Evolutionary conservation across 2,329 filamentous ascomycete genomes (phyloP).

Genomic region (Fusarium sambucinum): DNA sequence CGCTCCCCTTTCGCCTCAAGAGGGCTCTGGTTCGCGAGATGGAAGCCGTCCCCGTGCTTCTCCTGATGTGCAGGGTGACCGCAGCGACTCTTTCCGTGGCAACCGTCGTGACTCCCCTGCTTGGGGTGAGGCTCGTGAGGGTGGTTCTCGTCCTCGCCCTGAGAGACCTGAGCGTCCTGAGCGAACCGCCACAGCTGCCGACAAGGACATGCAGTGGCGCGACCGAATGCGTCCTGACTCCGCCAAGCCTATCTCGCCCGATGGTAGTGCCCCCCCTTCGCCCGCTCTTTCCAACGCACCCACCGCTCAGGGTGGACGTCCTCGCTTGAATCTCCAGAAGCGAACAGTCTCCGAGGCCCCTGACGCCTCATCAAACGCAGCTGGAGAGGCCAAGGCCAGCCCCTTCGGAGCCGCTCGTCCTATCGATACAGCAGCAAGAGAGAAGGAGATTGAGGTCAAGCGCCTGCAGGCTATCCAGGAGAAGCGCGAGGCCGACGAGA

Average conservation of each 20-base stretch:
- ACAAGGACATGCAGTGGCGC: conserved; percentile 94
- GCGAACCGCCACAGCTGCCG: conserved; percentile 84
- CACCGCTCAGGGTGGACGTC: conserved; percentile 70
- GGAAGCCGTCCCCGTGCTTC: conserved; percentile 65
- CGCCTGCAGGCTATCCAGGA: conserved; percentile 77
- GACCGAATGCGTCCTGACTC: conserved; percentile 88
- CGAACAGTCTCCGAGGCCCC: conserved; percentile 84
- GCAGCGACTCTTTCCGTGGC: conserved; percentile 69
- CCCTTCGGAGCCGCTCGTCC: conserved; percentile 94
- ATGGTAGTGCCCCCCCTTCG: conserved; percentile 80
- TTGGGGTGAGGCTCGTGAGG: conserved; percentile 80
- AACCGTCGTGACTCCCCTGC: conserved; percentile 77
- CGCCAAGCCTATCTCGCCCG: conserved; percentile 73
- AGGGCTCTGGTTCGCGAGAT: conserved; percentile 63
- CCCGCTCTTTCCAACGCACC: conserved; percentile 70
- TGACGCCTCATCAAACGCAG: conserved; percentile 64
- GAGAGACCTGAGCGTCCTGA: conserved; percentile 77
- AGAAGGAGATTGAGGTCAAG: conserved; percentile 92
- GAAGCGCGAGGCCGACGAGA: conserved; percentile 89
- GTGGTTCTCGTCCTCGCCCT: conserved; percentile 80
- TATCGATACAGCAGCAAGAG: conserved; percentile 90
- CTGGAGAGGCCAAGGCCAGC: conserved; percentile 82
- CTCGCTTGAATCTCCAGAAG: conserved; percentile 89
- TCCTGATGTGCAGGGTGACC: conserved; percentile 66
- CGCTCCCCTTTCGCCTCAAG: conserved; percentile 74